Conservation (phyloP, 139 green algal species). For the Ettlia oleoabundans region DNA sequence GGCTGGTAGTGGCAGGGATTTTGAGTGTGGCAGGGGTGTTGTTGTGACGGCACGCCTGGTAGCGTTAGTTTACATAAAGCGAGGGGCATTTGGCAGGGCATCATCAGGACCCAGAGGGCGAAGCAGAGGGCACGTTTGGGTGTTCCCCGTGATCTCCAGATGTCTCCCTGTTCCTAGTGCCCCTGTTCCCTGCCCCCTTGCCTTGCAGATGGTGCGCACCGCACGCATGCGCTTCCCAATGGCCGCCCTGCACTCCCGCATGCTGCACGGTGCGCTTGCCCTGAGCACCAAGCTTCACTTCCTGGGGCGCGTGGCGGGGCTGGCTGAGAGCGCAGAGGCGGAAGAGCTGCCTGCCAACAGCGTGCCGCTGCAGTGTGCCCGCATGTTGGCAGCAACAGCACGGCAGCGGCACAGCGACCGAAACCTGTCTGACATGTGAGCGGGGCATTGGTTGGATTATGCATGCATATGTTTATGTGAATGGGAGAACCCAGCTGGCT, state of each 20-base stretch:
- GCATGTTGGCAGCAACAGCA: slow-evolving; percentile 11
- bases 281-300: slow-evolving; percentile 49
- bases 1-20: too few relatives aligned
- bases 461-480: background rate
- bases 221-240: slow-evolving; percentile 16
- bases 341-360: background rate
- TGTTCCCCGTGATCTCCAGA: too few relatives aligned
- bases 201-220: slow-evolving; percentile 7
- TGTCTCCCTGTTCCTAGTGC: too few relatives aligned
- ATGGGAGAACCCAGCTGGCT: too few relatives aligned
- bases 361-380: slow-evolving; percentile 25
- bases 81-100: too few relatives aligned
- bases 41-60: background rate
- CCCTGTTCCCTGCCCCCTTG: background rate
- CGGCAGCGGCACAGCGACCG: slow-evolving; percentile 5
- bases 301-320: slow-evolving; percentile 45
- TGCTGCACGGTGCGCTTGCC: slow-evolving; percentile 36
- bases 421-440: slow-evolving; percentile 3
- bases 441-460: background rate
- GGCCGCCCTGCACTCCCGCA: background rate
- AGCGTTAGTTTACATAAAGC: too few relatives aligned
- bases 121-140: too few relatives aligned
- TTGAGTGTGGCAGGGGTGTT: too few relatives aligned
- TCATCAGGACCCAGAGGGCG: too few relatives aligned
- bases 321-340: slow-evolving; percentile 26